Evolutionary conservation across 768 basidiomycete genomes (phyloP).

Genomic region (Cubamyces sp.): DNA sequence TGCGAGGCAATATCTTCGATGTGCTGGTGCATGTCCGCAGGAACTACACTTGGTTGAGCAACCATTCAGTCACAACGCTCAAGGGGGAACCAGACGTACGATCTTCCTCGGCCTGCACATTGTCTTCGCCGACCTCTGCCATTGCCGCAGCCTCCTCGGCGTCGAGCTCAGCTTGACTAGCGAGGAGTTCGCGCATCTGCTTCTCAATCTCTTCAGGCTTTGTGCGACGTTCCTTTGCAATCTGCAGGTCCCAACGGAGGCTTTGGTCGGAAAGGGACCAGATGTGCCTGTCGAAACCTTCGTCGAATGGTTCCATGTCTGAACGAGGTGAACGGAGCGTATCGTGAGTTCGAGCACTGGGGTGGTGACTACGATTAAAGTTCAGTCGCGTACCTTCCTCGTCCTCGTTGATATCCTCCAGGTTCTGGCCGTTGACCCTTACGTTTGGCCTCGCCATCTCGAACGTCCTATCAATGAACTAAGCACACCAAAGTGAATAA

Average conservation of each 20-base stretch:
- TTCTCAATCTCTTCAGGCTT: slow-evolving; percentile 58
- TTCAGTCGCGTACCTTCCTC: slow-evolving; percentile 49
- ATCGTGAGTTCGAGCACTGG: background rate
- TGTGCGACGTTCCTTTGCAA: slow-evolving; percentile 67
- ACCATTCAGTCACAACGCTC: background rate
- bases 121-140: slow-evolving; percentile 18
- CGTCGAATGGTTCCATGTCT: slow-evolving; percentile 74
- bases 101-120: slow-evolving; percentile 29
- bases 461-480: slow-evolving; percentile 70
- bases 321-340: background rate
- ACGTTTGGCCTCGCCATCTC: slow-evolving; percentile 70
- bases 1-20: slow-evolving; percentile 36
- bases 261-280: slow-evolving; percentile 80
- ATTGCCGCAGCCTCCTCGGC: slow-evolving; percentile 32
- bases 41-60: slow-evolving; percentile 14
- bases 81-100: slow-evolving; percentile 15
- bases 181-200: slow-evolving; percentile 44
- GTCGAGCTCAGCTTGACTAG: slow-evolving; percentile 38
- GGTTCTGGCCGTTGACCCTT: slow-evolving; percentile 78
- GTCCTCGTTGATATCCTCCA: slow-evolving; percentile 62
- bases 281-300: slow-evolving; percentile 80
- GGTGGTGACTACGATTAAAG: background rate
- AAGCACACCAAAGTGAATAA: background rate
- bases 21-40: slow-evolving; percentile 24
- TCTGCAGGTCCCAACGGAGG: slow-evolving; percentile 73